A percentile compares a stretch with the other conserved stretches of the same genome.
phyloP scores from a whole-genome alignment of 192 early-diverging fungal genomes.

The Lunasporangiospora selenospora region DNA sequence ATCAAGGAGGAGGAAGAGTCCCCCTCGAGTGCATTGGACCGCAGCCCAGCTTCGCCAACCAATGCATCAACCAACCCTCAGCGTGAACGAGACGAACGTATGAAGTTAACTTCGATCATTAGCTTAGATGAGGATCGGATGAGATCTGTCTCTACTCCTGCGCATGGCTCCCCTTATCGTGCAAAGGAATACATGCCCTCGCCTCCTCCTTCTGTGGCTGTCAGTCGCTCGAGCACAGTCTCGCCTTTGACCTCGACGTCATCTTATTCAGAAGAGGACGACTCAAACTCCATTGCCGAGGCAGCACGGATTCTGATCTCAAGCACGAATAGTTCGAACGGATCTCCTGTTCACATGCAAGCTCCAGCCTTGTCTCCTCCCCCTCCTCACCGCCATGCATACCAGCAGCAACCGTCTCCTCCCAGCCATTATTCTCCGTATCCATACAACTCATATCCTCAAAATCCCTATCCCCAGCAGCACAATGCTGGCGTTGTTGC shows the following conservation, averaged over 20 bases:
- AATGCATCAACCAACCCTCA: neutral
- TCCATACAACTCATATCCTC: too few species aligned
- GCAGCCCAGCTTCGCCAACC: neutral
- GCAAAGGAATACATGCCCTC: conserved; percentile 24
- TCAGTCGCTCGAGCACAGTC: conserved; percentile 38
- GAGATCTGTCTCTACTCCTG: neutral
- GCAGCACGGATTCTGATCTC: conserved; percentile 31
- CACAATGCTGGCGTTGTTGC: too few species aligned
- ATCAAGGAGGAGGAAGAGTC: conserved; percentile 36
- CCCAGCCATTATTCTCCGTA: too few species aligned
- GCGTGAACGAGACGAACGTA: conserved; percentile 23
- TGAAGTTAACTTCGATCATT: conserved; percentile 28
- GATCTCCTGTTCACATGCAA: neutral
- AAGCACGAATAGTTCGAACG: neutral
- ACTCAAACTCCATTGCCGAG: conserved; percentile 32
- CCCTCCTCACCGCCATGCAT: too few species aligned
- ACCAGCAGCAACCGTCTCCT: too few species aligned
- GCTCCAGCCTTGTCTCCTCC: too few species aligned
- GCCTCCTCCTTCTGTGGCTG: conserved; percentile 33
- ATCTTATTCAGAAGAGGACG: conserved; percentile 27
- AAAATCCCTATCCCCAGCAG: too few species aligned
- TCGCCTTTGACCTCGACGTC: conserved; percentile 24
- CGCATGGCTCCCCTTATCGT: neutral
- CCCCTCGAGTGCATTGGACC: neutral
- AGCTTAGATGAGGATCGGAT: conserved; percentile 13